A percentile compares a stretch with the other conserved stretches of the same genome.
Evolutionary conservation across 2,329 filamentous ascomycete genomes (phyloP).

Genomic region (Zasmidium angulare): DNA sequence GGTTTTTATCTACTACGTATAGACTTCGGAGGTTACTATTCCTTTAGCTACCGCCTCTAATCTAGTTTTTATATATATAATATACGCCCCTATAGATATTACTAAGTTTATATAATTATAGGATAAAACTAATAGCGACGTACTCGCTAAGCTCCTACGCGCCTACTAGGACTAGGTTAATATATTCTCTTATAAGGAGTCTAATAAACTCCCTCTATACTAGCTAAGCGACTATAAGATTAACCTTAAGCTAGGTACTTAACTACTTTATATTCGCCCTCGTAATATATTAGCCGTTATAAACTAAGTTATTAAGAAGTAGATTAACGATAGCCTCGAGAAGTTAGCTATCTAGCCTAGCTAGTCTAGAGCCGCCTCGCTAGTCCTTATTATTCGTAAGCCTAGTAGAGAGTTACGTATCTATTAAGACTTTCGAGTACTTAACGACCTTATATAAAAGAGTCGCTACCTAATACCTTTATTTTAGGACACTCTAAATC

Average conservation of each 20-base stretch:
- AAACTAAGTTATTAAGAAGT: too few relatives aligned
- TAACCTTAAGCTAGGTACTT: background rate
- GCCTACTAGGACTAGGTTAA: background rate
- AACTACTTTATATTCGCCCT: background rate
- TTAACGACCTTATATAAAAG: too few relatives aligned
- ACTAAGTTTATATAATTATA: background rate
- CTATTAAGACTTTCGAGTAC: too few relatives aligned
- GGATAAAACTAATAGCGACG: background rate
- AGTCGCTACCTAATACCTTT: slow-evolving; percentile 27
- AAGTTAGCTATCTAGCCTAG: background rate
- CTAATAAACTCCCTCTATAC: background rate
- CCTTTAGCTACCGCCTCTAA: background rate
- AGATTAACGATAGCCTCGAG: too few relatives aligned
- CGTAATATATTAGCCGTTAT: background rate
- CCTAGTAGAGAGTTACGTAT: slow-evolving; percentile 16
- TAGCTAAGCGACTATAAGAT: background rate
- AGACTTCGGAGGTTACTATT: background rate
- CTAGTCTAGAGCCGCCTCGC: background rate
- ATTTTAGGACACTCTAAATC: slow-evolving; percentile 28
- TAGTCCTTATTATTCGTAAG: background rate
- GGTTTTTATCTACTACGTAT: too few relatives aligned
- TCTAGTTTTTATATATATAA: background rate
- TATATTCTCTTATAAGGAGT: background rate
- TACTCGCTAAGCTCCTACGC: background rate
- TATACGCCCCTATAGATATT: background rate